Evolutionary conservation across 345 rosid genomes (phyloP), one percentile per base, ranked within the genome.

Genomic region (Viola odorata): DNA sequence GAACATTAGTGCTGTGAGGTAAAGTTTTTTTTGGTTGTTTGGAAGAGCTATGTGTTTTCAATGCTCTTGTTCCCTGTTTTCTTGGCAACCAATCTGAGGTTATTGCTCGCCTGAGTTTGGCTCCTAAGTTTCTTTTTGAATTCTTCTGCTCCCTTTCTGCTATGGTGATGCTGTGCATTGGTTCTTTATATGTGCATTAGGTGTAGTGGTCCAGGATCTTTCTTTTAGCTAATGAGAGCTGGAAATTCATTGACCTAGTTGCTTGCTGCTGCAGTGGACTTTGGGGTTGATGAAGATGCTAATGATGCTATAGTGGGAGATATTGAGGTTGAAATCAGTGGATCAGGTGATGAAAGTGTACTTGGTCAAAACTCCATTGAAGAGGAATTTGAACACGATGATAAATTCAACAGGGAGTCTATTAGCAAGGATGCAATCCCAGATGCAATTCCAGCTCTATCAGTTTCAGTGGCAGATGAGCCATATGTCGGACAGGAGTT

Each of bases 401-500:
- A 58, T 68, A 86, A 91, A 66, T 65, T 79, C 45, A 81, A 82
- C 71, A 75, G 60, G 7, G 85, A 75, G 53, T 77, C 74, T 7
- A 44, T 62, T 9, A 80, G 56, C 38, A 60, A 45, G 45, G 75
- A 72, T 17, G 64, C 9, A 39, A 69, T 82, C 41, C 76, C 80
- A 9, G 65, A 66, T 17, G 70, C 56, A 17, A 60, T 79, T 62
- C 77, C 80, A 7, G 59, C 70, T 41, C 64, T 70, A 47, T 37
- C 74, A 0, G 62, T 65, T 69, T 78, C 57, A 65, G 71, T 72
- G 23, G 65, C 63, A 12, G 91, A 79, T 58, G 97, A 90, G 77
- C 99, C 96, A 11, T 86, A 60, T 42, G 76, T 84, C 52, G 99
- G 99, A 12, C 95, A 81, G 68, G 97, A 94, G 57, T 94, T 94